Percentiles rank a stretch among this genome's conserved stretches.
phyloP scores from a whole-genome alignment of 2,329 filamentous ascomycete species.

The Hirsutella rhossiliensis region DNA sequence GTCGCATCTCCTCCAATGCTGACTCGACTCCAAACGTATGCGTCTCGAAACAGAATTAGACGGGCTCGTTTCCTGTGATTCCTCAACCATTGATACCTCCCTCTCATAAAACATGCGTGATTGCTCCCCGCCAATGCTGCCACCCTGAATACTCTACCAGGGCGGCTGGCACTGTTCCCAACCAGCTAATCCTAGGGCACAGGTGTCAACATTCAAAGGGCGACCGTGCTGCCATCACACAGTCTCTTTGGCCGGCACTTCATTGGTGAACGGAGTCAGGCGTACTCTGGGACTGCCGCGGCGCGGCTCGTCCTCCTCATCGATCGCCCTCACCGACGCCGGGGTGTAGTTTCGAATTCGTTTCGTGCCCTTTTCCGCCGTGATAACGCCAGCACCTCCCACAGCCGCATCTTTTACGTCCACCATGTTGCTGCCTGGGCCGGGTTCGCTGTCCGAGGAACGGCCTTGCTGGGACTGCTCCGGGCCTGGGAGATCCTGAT shows the following conservation, averaged over 20 bases:
- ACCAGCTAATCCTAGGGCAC: no score
- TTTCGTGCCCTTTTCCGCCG: slow-evolving; percentile 27
- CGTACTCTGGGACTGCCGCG: slow-evolving; percentile 14
- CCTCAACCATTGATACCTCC: no score
- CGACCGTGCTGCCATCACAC: not conserved
- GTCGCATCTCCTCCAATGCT: no score
- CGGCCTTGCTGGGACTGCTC: slow-evolving; percentile 3
- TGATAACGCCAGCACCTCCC: slow-evolving; percentile 5
- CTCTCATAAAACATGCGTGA: no score
- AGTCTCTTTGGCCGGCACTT: not conserved
- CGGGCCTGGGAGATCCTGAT: not conserved
- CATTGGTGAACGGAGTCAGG: slow-evolving; percentile 8
- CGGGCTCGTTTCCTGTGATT: no score
- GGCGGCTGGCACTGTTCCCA: no score
- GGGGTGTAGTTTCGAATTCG: slow-evolving; percentile 34
- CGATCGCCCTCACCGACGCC: slow-evolving; percentile 30
- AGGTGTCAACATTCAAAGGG: no score
- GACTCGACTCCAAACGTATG: no score
- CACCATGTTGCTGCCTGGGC: slow-evolving; percentile 1
- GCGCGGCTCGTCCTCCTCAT: slow-evolving; percentile 34
- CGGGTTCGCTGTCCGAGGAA: slow-evolving; percentile 2
- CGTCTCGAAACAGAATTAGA: no score
- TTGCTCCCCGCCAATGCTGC: no score
- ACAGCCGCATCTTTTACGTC: slow-evolving; percentile 4
- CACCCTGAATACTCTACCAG: no score